Evolutionary conservation across 177 flowering plant species (phyloP).

Genomic region (Vitis hybrid): DNA sequence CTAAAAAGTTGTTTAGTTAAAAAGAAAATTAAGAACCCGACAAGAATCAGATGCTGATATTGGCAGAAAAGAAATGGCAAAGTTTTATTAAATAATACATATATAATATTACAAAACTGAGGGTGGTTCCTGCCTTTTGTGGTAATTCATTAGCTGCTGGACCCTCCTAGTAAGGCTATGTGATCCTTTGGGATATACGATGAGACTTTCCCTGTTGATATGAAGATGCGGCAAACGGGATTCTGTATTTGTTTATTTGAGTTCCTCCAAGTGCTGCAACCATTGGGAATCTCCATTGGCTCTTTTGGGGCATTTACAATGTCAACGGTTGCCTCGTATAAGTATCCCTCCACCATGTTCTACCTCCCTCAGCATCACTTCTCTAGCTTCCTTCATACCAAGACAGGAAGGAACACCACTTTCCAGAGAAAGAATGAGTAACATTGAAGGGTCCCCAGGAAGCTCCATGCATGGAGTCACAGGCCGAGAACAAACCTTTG

Average conservation of each 20-base stretch:
- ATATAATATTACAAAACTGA: neutral
- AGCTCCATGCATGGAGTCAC: too few relatives aligned
- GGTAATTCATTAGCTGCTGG: neutral
- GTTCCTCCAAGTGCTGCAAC: neutral
- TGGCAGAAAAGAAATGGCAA: neutral
- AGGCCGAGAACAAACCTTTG: too few relatives aligned
- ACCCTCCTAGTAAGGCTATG: neutral
- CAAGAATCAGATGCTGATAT: too few relatives aligned
- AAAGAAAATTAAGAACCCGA: too few relatives aligned
- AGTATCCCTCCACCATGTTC: neutral
- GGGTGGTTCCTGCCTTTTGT: too few relatives aligned
- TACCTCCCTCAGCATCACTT: neutral
- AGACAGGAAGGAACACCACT: too few relatives aligned
- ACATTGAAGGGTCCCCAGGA: too few relatives aligned
- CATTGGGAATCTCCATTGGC: slow-evolving; percentile 29
- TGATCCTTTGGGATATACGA: slow-evolving; percentile 38
- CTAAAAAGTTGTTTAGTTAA: too few relatives aligned
- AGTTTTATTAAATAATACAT: neutral
- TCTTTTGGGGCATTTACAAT: neutral
- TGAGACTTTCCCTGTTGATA: slow-evolving; percentile 18
- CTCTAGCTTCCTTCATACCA: too few relatives aligned
- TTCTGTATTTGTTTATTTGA: neutral
- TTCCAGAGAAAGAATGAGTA: too few relatives aligned
- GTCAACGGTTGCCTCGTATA: slow-evolving; percentile 9
- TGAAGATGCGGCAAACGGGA: slow-evolving; percentile 36